Base-by-base conservation (phyloP, 2,329 filamentous ascomycete species). In the Phoma sp. region DNA sequence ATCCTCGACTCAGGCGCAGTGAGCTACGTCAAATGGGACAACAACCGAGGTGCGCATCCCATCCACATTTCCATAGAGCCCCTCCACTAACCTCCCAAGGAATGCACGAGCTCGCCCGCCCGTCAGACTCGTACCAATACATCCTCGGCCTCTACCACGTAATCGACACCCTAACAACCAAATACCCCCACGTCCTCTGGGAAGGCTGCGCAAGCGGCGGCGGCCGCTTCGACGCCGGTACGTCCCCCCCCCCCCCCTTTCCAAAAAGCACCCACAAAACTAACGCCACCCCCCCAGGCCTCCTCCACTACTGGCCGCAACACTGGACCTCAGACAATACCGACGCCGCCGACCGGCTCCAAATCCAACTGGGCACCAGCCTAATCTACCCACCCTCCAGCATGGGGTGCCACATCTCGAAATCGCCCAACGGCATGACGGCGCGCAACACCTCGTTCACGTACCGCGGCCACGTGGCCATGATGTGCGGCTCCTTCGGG, bases 401-500 rank as follows among this genome's bases (percentile, higher is more conserved):
- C 0, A 88, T 88, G 85, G 85, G 83, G 1, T 86, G 85, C n/a
- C 86, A 89, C 66, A 76, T 88, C 30, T 86, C 83, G 7, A 80
- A 80, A 0, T 80, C 86, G 0, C 86, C 86, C 1, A 88, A 88
- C 59, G 79, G 81, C 0, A 71, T 83, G 30, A 86, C 84, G 0
- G 70, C 76, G 0, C 83, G 86, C 18, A 82, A 78, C 1, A 82
- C 82, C 1, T 80, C 85, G 0, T 77, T 88, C 10, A 69, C 71
- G 1, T 88, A 88, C 75, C 83, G 86, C 30, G 84, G 82, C 0
- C 85, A 88, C 50, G 86, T 88, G 0, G 86, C 86, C 5, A 84
- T 87, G 77, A 88, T 88, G 86, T 86, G 86, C 50, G 86, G 86
- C 2, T 86, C 83, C 0, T 88, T 88, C 60, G 86, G 86, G 0